Conservation (phyloP, 2,329 filamentous ascomycete genomes). For the Claviceps africana region DNA sequence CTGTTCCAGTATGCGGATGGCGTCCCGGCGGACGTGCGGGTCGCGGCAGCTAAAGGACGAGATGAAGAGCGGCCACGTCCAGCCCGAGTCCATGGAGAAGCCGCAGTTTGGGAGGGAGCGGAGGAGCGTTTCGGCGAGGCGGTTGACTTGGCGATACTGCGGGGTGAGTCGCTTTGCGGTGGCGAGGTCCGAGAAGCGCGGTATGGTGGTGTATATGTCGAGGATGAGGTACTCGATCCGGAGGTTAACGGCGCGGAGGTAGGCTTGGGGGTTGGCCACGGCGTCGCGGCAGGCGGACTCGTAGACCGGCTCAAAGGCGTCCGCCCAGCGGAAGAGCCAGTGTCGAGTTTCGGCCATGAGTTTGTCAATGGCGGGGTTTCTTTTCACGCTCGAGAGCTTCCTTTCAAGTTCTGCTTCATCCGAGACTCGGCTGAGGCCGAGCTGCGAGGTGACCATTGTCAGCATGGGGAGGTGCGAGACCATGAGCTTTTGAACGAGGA, state of each 20-base stretch:
- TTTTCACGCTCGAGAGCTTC: constrained; percentile 18
- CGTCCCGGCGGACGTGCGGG: constrained; percentile 22
- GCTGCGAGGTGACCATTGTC: constrained; percentile 16
- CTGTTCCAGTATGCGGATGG: constrained; percentile 24
- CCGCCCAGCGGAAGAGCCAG: constrained; percentile 26
- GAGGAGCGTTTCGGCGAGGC: constrained; percentile 24
- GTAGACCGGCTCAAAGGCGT: constrained; percentile 24
- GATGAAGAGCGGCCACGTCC: constrained; percentile 30
- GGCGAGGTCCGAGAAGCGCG: constrained; percentile 23
- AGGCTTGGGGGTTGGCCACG: constrained; percentile 11
- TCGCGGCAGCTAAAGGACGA: constrained; percentile 28
- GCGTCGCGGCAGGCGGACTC: constrained; percentile 13
- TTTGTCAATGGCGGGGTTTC: constrained; percentile 16
- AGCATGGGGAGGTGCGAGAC: constrained; percentile 23
- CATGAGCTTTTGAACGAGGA: constrained; percentile 22
- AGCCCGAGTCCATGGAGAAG: constrained; percentile 32
- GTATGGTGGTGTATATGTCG: constrained; percentile 24
- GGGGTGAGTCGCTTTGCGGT: constrained; percentile 25
- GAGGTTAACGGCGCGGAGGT: constrained; percentile 25
- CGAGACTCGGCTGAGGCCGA: constrained; percentile 15
- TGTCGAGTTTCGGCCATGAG: constrained; percentile 23
- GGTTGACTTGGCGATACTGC: constrained; percentile 27
- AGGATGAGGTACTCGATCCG: constrained; percentile 29
- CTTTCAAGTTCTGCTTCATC: constrained; percentile 15
- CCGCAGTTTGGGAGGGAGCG: constrained; percentile 20